Conservation (phyloP, 306 rosid genomes). For the Macrotyloma uniflorum region DNA sequence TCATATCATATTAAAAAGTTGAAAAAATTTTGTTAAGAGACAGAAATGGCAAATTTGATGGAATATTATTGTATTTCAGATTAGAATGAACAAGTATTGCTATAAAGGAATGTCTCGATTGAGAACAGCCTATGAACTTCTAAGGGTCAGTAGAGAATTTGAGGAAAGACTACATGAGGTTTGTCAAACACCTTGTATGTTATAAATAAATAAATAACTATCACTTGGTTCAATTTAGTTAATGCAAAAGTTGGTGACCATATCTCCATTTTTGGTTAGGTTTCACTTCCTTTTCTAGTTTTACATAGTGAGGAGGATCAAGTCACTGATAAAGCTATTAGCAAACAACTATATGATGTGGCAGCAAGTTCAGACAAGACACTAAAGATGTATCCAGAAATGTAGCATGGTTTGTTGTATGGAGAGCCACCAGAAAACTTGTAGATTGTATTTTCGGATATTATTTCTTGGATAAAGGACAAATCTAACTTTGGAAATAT, state of each 20-base stretch:
- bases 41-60: too few species aligned
- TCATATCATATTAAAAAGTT: too few species aligned
- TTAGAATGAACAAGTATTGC: constrained; percentile 66
- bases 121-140: constrained; percentile 74
- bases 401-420: constrained; percentile 92
- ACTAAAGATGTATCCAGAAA: constrained; percentile 66
- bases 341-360: constrained; percentile 57
- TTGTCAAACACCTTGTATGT: neutral
- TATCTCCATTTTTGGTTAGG: constrained; percentile 41
- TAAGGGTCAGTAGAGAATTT: constrained; percentile 53
- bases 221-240: neutral
- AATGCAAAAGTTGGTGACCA: neutral
- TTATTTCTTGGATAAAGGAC: constrained; percentile 64
- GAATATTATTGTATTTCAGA: constrained; percentile 47
- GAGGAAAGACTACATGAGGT: constrained; percentile 65
- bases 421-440: constrained; percentile 82
- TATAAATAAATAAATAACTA: too few species aligned
- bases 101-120: constrained; percentile 84
- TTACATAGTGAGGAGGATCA: constrained; percentile 80
- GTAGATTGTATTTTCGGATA: constrained; percentile 66
- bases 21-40: too few species aligned
- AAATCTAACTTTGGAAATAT: constrained; percentile 47
- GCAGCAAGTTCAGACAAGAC: constrained; percentile 81
- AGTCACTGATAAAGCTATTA: constrained; percentile 72
- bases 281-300: constrained; percentile 72